phyloP scores from a whole-genome alignment of 768 basidiomycete species.

The Leccinellum albellum region DNA sequence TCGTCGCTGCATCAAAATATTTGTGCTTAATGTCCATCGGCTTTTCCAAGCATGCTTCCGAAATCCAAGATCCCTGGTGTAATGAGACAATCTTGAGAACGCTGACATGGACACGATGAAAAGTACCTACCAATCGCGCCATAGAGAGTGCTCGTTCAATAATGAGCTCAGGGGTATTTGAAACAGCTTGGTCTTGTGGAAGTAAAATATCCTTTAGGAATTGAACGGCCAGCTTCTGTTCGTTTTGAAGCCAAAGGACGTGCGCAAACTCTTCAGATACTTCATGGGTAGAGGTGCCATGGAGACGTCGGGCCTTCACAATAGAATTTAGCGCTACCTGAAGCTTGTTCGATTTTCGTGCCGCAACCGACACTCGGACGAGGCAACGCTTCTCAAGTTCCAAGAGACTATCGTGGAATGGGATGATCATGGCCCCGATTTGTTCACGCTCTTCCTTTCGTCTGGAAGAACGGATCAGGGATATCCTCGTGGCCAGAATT shows the following conservation, averaged over 20 bases:
- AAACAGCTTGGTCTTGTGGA: conserved; percentile 12
- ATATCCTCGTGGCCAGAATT: conserved; percentile 76
- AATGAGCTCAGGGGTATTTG: conserved; percentile 9
- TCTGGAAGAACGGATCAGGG: conserved; percentile 69
- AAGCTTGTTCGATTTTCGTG: conserved; percentile 60
- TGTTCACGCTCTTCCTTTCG: conserved; percentile 70
- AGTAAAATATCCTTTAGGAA: conserved; percentile 47
- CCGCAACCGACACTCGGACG: conserved; percentile 64
- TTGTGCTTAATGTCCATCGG: conserved; percentile 63
- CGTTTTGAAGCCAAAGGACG: conserved; percentile 85
- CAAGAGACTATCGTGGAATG: conserved; percentile 47
- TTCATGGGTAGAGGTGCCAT: conserved; percentile 41
- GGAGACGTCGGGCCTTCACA: conserved; percentile 66
- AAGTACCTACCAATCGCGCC: conserved; percentile 57
- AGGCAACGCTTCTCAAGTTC: conserved; percentile 69
- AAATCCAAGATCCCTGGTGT: conserved; percentile 82
- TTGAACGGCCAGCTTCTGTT: conserved; percentile 79
- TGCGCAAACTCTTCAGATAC: conserved; percentile 81
- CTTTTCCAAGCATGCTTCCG: conserved; percentile 80
- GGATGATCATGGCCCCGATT: conserved; percentile 66
- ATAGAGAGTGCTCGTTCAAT: conserved; percentile 44
- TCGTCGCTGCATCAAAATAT: conserved; percentile 67
- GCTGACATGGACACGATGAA: neutral
- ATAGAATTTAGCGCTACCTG: conserved; percentile 88
- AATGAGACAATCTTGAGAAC: neutral